Conservation (phyloP, 805 yeast genomes). For the Candida qinlingensis region DNA sequence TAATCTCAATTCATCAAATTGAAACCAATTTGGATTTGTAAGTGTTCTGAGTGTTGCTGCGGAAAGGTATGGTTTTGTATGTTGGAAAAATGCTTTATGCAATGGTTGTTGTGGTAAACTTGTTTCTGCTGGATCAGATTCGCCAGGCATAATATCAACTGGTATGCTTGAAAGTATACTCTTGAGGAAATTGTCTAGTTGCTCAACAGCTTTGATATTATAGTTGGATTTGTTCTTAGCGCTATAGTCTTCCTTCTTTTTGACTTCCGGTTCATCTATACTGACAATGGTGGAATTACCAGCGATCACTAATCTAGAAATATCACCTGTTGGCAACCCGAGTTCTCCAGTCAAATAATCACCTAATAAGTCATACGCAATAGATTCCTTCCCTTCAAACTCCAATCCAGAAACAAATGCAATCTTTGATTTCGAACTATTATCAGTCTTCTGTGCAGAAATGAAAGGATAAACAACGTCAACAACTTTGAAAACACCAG, state of each 20-base stretch:
- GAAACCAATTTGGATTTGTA: conserved; percentile 75
- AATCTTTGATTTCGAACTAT: conserved; percentile 33
- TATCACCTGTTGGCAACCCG: conserved; percentile 32
- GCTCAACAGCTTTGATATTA: conserved; percentile 40
- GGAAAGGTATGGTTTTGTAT: conserved; percentile 37
- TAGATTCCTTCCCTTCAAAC: conserved; percentile 41
- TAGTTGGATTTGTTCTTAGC: conserved; percentile 49
- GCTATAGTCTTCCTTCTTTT: conserved; percentile 34
- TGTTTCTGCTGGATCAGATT: conserved; percentile 75
- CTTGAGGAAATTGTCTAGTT: conserved; percentile 54
- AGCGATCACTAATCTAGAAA: conserved; percentile 55
- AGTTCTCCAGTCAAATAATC: conserved; percentile 72
- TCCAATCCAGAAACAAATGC: conserved; percentile 77
- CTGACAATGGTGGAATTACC: conserved; percentile 56
- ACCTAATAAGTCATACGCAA: conserved; percentile 50
- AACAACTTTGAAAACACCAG: conserved; percentile 79
- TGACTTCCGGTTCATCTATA: conserved; percentile 9
- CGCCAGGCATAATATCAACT: conserved; percentile 80
- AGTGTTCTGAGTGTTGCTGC: conserved; percentile 33
- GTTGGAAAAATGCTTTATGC: conserved; percentile 67
- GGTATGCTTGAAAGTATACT: conserved; percentile 58
- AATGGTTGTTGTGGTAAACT: conserved; percentile 87
- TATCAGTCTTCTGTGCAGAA: conserved; percentile 44
- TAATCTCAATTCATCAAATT: conserved; percentile 48
- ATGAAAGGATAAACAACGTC: conserved; percentile 71